Base-by-base conservation (phyloP, 306 rosid genomes). In the Cicer arietinum region DNA sequence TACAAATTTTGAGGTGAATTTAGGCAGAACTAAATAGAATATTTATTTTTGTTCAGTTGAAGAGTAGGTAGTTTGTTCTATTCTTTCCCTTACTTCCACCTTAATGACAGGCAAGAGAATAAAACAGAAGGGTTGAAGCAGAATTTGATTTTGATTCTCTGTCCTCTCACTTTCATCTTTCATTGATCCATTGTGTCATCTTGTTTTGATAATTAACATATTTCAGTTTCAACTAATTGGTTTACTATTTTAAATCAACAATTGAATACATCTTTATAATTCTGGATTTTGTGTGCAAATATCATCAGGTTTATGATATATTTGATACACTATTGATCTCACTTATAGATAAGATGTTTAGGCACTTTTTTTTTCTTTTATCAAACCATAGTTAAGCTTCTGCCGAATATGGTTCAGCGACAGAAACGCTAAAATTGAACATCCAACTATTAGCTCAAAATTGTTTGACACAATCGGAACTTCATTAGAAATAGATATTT, bases 1-100 rank as follows among this genome's bases (percentile, higher is more conserved):
- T 68, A 25, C 43, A 58, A 69, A 7, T 74, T 70, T 78, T 74
- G 78, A 37, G 53, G 62, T 73, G 60, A 56, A 43, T 75, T 40
- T 16, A 6, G 68, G 79, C 16, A 57, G 77, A 64, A 48, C 42
- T 41, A 47, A 74, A 13, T 11, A 42, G 10, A 64, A 54, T 47
- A n/a, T 69, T 77, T 47, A n/a, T 69, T 78, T 79, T 78, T 64
- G 65, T 48, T 70, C 3, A 37, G 37, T 50, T 69, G 71, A 64
- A 69, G 63, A 46, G 37, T 65, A 25, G 43, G 56, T 66, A 41
- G 67, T 30, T 66, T 39, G 48, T 17, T 69, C 75, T 69, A 20
- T 61, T 73, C 46, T 47, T 25, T 57, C 10, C 43, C 22, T 45
- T 8, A 10, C 46, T 22, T 4, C 40, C 35, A 14, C 75, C 78